Conservation (phyloP, 805 yeast genomes). For the Cyberlindnera lachancei region DNA sequence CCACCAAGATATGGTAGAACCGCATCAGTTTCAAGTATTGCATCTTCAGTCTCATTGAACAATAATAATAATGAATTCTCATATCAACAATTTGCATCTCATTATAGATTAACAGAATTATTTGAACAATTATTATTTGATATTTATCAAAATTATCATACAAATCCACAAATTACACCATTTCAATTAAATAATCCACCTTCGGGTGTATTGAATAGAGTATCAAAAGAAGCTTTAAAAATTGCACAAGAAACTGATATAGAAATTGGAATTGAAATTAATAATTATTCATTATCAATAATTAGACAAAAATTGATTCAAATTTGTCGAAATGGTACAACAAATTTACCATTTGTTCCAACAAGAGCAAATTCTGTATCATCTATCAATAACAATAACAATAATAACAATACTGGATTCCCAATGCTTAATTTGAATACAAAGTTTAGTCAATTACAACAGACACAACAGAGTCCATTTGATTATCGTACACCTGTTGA, state of each 20-base stretch:
- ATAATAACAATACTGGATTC: no score
- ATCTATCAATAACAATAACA: slow-evolving; percentile 6
- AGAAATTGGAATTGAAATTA: slow-evolving; percentile 31
- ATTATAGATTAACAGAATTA: slow-evolving; percentile 23
- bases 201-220: slow-evolving; percentile 53
- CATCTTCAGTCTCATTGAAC: slow-evolving; percentile 12
- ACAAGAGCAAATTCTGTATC: slow-evolving; percentile 16
- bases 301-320: slow-evolving; percentile 32
- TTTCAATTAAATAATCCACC: slow-evolving; percentile 62
- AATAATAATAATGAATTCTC: slow-evolving; percentile 19
- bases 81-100: slow-evolving; percentile 19
- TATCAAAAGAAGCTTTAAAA: slow-evolving; percentile 47
- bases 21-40: slow-evolving; percentile 20
- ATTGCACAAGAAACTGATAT: slow-evolving; percentile 25
- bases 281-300: slow-evolving; percentile 28
- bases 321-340: slow-evolving; percentile 12
- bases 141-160: slow-evolving; percentile 40
- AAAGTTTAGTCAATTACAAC: slow-evolving; percentile 13
- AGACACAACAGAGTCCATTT: slow-evolving; percentile 2
- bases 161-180: slow-evolving; percentile 60
- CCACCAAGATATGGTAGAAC: slow-evolving; percentile 21
- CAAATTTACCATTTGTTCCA: slow-evolving; percentile 1
- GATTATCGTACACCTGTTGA: slow-evolving; percentile 17
- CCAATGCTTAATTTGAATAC: slow-evolving; percentile 17
- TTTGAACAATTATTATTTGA: slow-evolving; percentile 41